A percentile compares a stretch with the other conserved stretches of the same genome.
Conservation (phyloP, 352 stramenopile genomes). For the Phytophthora cajani region DNA sequence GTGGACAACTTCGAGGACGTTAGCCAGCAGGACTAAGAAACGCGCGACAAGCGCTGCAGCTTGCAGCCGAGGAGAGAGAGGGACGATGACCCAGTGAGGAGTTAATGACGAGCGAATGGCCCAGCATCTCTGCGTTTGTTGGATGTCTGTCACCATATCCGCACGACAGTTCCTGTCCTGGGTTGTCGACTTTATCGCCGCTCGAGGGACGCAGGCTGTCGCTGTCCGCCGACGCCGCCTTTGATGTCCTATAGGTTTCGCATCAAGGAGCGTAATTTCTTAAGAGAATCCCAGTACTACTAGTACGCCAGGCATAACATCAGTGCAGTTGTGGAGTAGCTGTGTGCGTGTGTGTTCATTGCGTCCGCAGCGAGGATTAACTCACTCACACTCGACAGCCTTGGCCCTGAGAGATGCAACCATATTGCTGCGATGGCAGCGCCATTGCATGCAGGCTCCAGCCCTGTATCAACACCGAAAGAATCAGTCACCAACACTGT, state of each 20-base stretch:
- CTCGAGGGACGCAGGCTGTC: constrained; percentile 12
- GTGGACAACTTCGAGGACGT: constrained; percentile 99
- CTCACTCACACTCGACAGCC: background rate
- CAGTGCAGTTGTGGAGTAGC: constrained; percentile 22
- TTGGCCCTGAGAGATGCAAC: too few relatives aligned
- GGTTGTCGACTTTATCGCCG: background rate
- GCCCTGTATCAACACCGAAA: background rate
- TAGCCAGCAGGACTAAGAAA: constrained; percentile 89
- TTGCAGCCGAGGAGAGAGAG: constrained; percentile 13
- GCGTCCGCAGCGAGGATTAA: constrained; percentile 11
- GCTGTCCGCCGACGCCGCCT: constrained; percentile 20
- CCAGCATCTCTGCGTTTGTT: constrained; percentile 6
- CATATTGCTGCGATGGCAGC: background rate
- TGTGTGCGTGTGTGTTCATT: constrained; percentile 24
- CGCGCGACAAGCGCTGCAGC: constrained; percentile 12
- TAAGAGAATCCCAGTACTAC: constrained; percentile 61
- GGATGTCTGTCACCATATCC: background rate
- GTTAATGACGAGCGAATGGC: constrained; percentile 4
- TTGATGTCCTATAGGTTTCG: constrained; percentile 49
- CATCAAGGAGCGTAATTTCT: constrained; percentile 56
- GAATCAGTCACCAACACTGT: background rate
- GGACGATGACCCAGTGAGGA: background rate
- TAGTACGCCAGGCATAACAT: constrained; percentile 71
- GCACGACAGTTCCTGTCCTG: constrained; percentile 4
- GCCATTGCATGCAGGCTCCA: background rate